A percentile compares a stretch with the other conserved stretches of the same genome.
Conservation (phyloP, 2,329 filamentous ascomycete genomes). For the Tolypocladium tropicale region DNA sequence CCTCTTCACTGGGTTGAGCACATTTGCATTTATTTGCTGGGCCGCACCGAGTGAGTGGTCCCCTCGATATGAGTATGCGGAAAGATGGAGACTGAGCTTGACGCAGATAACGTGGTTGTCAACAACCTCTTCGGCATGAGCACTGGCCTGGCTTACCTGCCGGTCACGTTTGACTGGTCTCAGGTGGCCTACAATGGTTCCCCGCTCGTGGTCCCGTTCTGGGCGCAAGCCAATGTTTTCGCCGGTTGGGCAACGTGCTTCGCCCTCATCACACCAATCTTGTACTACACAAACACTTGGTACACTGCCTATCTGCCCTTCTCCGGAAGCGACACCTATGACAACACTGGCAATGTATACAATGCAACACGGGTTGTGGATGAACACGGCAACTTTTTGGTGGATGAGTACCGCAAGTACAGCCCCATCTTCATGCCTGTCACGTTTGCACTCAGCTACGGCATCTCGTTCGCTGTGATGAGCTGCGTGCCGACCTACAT, state of each 20-base stretch:
- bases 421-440: constrained; percentile 42
- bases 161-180: constrained; percentile 41
- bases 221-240: constrained; percentile 35
- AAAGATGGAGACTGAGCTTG: constrained; percentile 14
- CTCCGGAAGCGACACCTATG: constrained; percentile 41
- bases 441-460: constrained; percentile 31
- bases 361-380: constrained; percentile 41
- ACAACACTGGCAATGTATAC: constrained; percentile 43
- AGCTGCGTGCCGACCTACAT: constrained; percentile 30
- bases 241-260: constrained; percentile 31
- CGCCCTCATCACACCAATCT: constrained; percentile 32
- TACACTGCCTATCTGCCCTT: constrained; percentile 44
- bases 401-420: constrained; percentile 37
- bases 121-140: constrained; percentile 47
- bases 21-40: constrained; percentile 46
- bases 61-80: background rate
- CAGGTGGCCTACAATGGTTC: constrained; percentile 29
- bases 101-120: constrained; percentile 39
- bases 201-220: constrained; percentile 29
- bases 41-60: constrained; percentile 10
- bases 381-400: constrained; percentile 34
- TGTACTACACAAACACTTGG: constrained; percentile 34
- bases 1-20: constrained; percentile 36
- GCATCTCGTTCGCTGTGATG: constrained; percentile 36
- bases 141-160: constrained; percentile 42